Evolutionary conservation across 176 grass and related monocot species (phyloP), one percentile per base, ranked within the genome.

Genomic region (Miscanthus lutarioriparius): DNA sequence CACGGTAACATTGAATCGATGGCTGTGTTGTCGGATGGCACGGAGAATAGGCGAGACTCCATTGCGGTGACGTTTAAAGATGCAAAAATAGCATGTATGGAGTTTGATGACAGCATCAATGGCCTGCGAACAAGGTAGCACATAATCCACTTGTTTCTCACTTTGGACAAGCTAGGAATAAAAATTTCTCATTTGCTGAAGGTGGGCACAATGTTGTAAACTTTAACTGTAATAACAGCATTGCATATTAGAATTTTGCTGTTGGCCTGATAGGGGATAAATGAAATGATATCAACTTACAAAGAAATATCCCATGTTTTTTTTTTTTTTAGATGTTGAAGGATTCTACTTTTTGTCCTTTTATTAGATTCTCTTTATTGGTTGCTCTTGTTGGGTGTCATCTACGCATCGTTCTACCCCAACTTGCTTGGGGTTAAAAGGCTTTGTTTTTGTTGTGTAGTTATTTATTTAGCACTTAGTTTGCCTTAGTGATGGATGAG

Each of bases 1-100:
- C 96, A 95, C 23, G 89, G 91, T 5, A 98, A 98, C 62, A 64
- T 98, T 9, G 91, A 95, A 61, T 98, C 91, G 12, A 83, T 98
- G 70, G 81, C 93, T 33, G 75, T 98, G 71, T 38, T 98, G 76
- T 98, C 91, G 6, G 78, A 79, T 77, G 91, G 93, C 75, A 69
- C 79, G 16, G 93, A 93, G 30, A 91, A 89, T 44, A 95, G 85
- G 78, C 87, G 91, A 84, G 96, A 88, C 54, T 87, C 96, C 1
- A 78, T 95, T 15, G 81, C 81, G 0, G 67, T 98, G 28, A 86
- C 85, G 8, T 98, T 95, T 85, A 82, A 78, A 75, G 96, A 98
- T 87, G 91, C 96, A 7, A 98, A 98, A 83, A 89, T 98, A 86
- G 69, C 85, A 22, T 82, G 87, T 59, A 22, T 98, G 79, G 96